phyloP scores from a whole-genome alignment of 1,139 yeast species.

The Candida glucosophila region DNA sequence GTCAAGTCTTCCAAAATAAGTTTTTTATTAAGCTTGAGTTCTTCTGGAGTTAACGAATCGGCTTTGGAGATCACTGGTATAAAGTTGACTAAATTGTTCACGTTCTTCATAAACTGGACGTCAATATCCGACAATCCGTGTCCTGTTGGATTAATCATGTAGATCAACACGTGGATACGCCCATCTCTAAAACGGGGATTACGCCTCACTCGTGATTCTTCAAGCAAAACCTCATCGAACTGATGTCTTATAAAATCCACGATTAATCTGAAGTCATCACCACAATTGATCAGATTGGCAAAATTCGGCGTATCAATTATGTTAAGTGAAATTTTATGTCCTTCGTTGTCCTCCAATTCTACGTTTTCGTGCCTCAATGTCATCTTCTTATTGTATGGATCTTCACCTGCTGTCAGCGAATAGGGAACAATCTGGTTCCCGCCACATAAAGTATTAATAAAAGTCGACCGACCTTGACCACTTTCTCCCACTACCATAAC shows the following conservation, averaged over 20 bases:
- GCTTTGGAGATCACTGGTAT: slow-evolving; percentile 37
- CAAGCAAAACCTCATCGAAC: slow-evolving; percentile 41
- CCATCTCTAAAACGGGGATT: slow-evolving; percentile 42
- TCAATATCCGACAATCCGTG: slow-evolving; percentile 40
- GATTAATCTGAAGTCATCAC: slow-evolving; percentile 34
- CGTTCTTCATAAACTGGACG: slow-evolving; percentile 30
- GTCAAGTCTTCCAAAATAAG: slow-evolving; percentile 36
- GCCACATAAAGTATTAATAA: slow-evolving; percentile 69
- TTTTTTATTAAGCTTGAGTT: slow-evolving; percentile 27
- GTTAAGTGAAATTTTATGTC: slow-evolving; percentile 39
- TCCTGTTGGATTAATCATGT: slow-evolving; percentile 41
- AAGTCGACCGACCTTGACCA: slow-evolving; percentile 56
- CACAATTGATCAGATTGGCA: slow-evolving; percentile 56
- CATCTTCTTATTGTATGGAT: slow-evolving; percentile 33
- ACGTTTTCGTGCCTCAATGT: slow-evolving; percentile 42
- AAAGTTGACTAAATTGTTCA: slow-evolving; percentile 34
- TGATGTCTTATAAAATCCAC: slow-evolving; percentile 44
- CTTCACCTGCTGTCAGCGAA: slow-evolving; percentile 32
- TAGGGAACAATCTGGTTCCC: slow-evolving; percentile 53
- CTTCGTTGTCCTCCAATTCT: slow-evolving; percentile 44
- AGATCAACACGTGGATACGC: slow-evolving; percentile 37
- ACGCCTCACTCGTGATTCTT: slow-evolving; percentile 39
- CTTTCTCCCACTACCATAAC: slow-evolving; percentile 53
- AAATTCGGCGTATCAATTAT: slow-evolving; percentile 66
- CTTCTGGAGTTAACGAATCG: slow-evolving; percentile 31